Evolutionary conservation across 805 yeast species (phyloP).

Genomic region (Ascoidea tarda): DNA sequence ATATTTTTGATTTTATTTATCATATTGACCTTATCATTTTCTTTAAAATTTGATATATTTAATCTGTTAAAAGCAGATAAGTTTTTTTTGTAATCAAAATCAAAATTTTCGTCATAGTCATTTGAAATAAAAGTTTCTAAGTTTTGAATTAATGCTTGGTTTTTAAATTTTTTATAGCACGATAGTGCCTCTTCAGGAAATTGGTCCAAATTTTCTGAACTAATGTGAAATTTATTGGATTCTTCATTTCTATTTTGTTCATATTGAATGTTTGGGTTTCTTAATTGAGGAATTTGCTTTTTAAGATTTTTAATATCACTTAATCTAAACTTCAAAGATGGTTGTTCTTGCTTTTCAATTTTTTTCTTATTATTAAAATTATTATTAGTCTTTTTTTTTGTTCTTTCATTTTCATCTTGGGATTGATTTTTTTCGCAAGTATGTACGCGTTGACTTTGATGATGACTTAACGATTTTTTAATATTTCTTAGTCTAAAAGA

Average conservation of each 20-base stretch:
- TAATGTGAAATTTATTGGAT: too few species aligned
- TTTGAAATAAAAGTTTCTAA: not conserved
- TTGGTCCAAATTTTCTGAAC: not conserved
- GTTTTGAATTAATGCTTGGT: not conserved
- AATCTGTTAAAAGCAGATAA: too few species aligned
- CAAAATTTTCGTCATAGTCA: not conserved
- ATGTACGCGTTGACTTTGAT: too few species aligned
- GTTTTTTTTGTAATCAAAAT: not conserved
- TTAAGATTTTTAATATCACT: not conserved
- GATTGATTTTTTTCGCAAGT: too few species aligned
- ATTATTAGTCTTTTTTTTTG: too few species aligned
- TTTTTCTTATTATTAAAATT: too few species aligned
- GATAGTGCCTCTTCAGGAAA: not conserved
- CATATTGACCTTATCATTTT: too few species aligned
- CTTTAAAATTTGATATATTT: too few species aligned
- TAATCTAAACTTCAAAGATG: not conserved
- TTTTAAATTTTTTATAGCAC: not conserved
- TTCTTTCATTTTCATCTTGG: too few species aligned
- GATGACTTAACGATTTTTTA: too few species aligned
- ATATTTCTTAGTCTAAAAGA: not conserved
- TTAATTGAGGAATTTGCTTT: not conserved
- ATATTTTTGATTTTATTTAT: too few species aligned
- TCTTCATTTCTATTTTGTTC: not conserved
- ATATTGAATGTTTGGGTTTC: not conserved
- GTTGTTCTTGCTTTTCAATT: too few species aligned